Base-by-base conservation (phyloP, 2,329 filamentous ascomycete species). In the Bipolaris zeicola region DNA sequence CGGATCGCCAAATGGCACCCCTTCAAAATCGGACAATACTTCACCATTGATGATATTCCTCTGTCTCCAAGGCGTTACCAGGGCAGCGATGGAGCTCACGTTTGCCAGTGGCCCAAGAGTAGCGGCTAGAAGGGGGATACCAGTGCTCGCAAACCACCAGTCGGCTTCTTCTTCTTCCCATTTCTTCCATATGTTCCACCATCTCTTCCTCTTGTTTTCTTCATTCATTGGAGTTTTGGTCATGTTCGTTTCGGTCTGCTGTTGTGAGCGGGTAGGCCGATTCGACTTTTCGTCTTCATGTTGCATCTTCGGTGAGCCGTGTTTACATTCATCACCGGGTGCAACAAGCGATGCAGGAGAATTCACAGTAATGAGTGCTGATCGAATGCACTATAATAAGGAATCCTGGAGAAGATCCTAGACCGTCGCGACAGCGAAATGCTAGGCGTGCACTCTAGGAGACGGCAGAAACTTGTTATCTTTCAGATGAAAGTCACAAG, bases 41-140 rank as follows among this genome's bases (percentile, higher is more conserved):
- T 60, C 79, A 78, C 80, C 71, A 37, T 83, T 77, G 39, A 81
- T 69, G 50, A 81, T 79, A 3, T 81, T 76, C 46, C 80, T 79
- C 71, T 88, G 84, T 58, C 90, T 83, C 93, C 92, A 96, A 20
- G 86, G 86, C 26, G 87, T 87, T 1, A 91, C 90, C n/a, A 96
- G 81, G 6, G 92, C 91, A 59, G 90, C 92, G 56, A 96, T 92
- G 55, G 89, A 94, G 76, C 95, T 89, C 28, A 95, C 87, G 55
- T 93, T 96, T 2, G 93, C 93, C 8, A 96, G 85, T 0, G 93
- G 93, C 0, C 91, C 92, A 2, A 95, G 83, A 0, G 92, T 92
- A 33, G 91, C 92, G 2, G 92, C 91, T 10, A 95, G 83, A 71
- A 97, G 86, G 55, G 75, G 75, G 14, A 76, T 74, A 5, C 66